phyloP scores from a whole-genome alignment of 495 filamentous ascomycete genomes.

The Aspergillus sparsus region DNA sequence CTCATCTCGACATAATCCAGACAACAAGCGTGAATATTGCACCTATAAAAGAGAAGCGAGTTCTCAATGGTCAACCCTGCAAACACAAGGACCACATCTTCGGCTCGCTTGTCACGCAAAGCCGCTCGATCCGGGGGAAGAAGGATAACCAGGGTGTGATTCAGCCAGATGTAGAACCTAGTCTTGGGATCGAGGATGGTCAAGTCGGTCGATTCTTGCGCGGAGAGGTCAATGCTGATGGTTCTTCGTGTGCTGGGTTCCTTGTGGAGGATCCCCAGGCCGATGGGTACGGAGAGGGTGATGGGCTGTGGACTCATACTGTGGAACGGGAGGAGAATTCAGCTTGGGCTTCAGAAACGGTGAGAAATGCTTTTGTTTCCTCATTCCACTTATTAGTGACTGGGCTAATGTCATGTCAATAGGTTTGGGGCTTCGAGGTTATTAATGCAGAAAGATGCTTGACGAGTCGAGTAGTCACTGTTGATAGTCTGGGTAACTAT shows the following conservation, averaged over 20 bases:
- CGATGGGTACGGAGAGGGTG: not conserved
- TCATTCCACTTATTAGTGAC: not conserved
- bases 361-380: not conserved
- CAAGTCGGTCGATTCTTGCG: not conserved
- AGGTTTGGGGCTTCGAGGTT: constrained; percentile 1
- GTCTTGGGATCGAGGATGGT: not conserved
- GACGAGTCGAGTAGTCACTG: not conserved
- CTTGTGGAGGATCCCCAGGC: not conserved
- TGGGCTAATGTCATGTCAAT: not conserved
- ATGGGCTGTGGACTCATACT: not conserved
- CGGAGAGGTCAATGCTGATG: not conserved
- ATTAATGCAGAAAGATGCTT: not conserved
- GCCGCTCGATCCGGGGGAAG: not conserved
- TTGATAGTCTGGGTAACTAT: too few relatives aligned
- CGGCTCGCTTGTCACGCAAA: not conserved
- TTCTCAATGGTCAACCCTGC: not conserved
- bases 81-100: constrained; percentile 1
- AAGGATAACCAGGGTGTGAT: not conserved
- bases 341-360: not conserved
- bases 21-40: constrained; percentile 1
- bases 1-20: not conserved
- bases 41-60: not conserved
- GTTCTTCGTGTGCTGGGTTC: not conserved
- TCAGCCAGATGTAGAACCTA: not conserved
- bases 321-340: not conserved